Evolutionary conservation across 768 basidiomycete species (phyloP), one percentile per base, ranked within the genome.

Genomic region (Dendrothele bispora): DNA sequence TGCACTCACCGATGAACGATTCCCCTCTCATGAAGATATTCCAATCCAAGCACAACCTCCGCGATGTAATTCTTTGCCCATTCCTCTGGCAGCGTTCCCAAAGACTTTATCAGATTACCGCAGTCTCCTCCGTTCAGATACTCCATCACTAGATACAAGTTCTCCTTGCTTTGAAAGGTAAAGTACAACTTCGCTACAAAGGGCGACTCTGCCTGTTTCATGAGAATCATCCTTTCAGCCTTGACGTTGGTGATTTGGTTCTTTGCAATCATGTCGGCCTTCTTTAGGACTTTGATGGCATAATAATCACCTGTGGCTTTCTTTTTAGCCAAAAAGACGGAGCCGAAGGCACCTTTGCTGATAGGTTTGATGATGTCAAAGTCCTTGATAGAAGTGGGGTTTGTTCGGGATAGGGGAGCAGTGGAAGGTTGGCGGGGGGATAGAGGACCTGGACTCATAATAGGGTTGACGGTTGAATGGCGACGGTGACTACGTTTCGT

Each of bases 201-300:
- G 14, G 97, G 95, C 7, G 94, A 97, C 66, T 97, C 94, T 2
- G 95, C 90, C 67, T 98, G 95, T 64, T 94, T 94, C 97, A 99
- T 99, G 56, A 99, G 79, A 60, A 99, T 99, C 86, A 97, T 98
- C 48, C 97, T 82, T 72, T 99, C 97, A 2, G 97, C 97, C 71
- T 98, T 98, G 66, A 99, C 97, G 63, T 98, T 99, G 40, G 97
- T 98, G 65, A 99, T 95, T 68, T 99, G 97, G 73, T 99, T 99
- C 80, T 99, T 99, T 32, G 97, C 91, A 65, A 99, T 98, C 97
- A 99, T 99, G 69, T 99, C 97, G n/a, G 94, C 92, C 74, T 99
- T 99, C 74, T 95, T 98, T 63, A 99, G 70, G n/a, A 98, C 95
- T 69, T 99, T 99, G 82, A 99, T 95, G 22, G 97, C 97, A 70